Conservation (phyloP, 495 filamentous ascomycete species). For the Penicillium nucicola region DNA sequence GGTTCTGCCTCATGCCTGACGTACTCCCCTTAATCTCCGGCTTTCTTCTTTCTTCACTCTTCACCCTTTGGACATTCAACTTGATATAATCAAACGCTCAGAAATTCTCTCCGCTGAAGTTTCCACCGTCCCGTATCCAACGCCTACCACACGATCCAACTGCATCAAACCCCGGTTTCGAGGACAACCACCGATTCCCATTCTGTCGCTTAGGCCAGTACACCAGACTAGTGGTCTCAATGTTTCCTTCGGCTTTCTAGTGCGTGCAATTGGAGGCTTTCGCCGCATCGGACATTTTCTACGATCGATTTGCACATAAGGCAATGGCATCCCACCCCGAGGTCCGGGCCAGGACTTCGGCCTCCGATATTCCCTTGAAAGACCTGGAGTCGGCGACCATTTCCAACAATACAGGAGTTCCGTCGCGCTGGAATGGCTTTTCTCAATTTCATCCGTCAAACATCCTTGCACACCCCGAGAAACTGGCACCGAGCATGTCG, state of each 20-base stretch:
- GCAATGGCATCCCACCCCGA: constrained; percentile 14
- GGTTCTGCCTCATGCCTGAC: background rate
- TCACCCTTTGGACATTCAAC: background rate
- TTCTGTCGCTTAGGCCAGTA: background rate
- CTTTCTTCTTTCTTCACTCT: background rate
- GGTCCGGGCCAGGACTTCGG: constrained; percentile 17
- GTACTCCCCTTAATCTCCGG: background rate
- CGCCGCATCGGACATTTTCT: background rate
- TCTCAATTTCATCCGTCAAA: constrained; percentile 29
- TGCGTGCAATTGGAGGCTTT: background rate
- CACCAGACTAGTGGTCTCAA: background rate
- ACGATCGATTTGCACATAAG: background rate
- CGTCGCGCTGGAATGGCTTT: constrained; percentile 23
- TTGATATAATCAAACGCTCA: background rate
- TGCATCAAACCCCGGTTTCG: background rate
- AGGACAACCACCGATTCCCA: background rate
- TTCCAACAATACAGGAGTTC: background rate
- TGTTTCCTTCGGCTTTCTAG: background rate
- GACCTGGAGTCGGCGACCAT: constrained; percentile 30
- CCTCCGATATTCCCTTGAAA: constrained; percentile 28
- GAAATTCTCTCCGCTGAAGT: constrained; percentile 10
- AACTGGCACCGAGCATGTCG: constrained; percentile 13
- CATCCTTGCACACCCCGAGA: constrained; percentile 25
- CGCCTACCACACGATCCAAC: background rate
- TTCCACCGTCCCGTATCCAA: background rate